Evolutionary conservation across 2,329 filamentous ascomycete species (phyloP).

Genomic region (Cyphellophora attinorum): DNA sequence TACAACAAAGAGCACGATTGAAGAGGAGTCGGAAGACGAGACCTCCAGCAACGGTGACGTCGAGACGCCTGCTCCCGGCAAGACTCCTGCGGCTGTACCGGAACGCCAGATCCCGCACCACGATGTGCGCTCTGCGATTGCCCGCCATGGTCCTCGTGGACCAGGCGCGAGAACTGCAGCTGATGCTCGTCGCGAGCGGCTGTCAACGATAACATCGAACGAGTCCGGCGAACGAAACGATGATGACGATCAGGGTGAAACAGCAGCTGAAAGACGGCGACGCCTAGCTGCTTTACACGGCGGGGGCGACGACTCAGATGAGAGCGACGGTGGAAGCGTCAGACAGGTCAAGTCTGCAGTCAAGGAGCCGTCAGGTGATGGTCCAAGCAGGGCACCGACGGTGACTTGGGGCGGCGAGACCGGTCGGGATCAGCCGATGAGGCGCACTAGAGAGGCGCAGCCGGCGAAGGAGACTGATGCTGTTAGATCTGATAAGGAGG

Average conservation of each 20-base stretch:
- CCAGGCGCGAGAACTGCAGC: slow-evolving; percentile 24
- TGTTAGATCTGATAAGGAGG: no score
- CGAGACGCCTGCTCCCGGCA: neutral
- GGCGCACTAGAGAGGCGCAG: slow-evolving; percentile 5
- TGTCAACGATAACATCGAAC: slow-evolving; percentile 19
- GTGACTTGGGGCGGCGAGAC: slow-evolving; percentile 34
- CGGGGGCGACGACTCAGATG: slow-evolving; percentile 21
- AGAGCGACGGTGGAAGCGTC: slow-evolving; percentile 13
- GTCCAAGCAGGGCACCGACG: slow-evolving; percentile 12
- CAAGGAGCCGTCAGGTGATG: slow-evolving; percentile 13
- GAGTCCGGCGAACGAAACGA: slow-evolving; percentile 6
- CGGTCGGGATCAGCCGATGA: slow-evolving; percentile 19
- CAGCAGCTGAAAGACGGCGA: slow-evolving; percentile 35
- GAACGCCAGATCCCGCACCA: slow-evolving; percentile 19
- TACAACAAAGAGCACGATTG: slow-evolving; percentile 1
- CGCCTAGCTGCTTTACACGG: slow-evolving; percentile 32
- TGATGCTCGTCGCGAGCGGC: slow-evolving; percentile 27
- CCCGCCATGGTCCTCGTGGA: slow-evolving; percentile 26
- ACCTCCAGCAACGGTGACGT: no score
- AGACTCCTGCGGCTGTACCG: neutral
- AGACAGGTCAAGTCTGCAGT: slow-evolving; percentile 12
- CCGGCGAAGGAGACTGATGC: slow-evolving; percentile 5
- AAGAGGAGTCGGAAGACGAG: slow-evolving; percentile 5
- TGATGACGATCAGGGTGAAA: slow-evolving; percentile 29
- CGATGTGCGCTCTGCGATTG: slow-evolving; percentile 28